Conservation (phyloP, 495 filamentous ascomycete species). For the Penicillium cosmopolitanum region DNA sequence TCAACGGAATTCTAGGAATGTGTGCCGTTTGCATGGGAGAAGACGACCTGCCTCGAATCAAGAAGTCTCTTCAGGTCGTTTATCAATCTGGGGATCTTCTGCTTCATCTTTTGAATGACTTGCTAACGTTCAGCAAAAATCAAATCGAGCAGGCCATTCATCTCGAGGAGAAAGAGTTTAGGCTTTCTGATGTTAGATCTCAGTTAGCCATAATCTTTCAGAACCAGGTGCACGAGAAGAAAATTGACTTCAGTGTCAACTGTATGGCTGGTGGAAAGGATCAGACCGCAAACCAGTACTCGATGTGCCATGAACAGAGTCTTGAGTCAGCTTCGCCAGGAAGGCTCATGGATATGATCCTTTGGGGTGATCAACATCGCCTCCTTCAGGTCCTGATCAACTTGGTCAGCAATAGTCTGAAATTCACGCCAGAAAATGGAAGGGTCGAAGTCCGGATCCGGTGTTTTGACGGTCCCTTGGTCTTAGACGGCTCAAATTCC, state of each 20-base stretch:
- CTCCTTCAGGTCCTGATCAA: conserved; percentile 92
- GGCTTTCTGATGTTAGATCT: conserved; percentile 73
- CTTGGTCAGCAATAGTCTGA: conserved; percentile 87
- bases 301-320: background rate
- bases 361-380: conserved; percentile 90
- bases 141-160: conserved; percentile 81
- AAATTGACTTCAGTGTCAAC: conserved; percentile 70
- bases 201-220: conserved; percentile 86
- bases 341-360: conserved; percentile 70
- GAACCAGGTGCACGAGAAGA: conserved; percentile 80
- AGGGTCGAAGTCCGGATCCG: conserved; percentile 73
- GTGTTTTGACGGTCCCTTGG: conserved; percentile 43
- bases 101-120: conserved; percentile 84
- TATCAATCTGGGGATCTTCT: conserved; percentile 91
- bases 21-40: conserved; percentile 90
- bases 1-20: conserved; percentile 95
- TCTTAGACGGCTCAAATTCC: background rate
- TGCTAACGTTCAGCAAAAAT: conserved; percentile 91
- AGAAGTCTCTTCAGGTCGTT: conserved; percentile 79
- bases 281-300: background rate
- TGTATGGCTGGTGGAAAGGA: conserved; percentile 46
- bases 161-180: conserved; percentile 85
- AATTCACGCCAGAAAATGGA: conserved; percentile 84
- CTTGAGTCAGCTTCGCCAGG: conserved; percentile 38
- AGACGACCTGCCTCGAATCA: conserved; percentile 73